These are phyloP conservation scores for Podospora bellae-mahoneyi DNA, from an alignment of 495 filamentous ascomycete species.

Conservation along the genomic window DNA sequence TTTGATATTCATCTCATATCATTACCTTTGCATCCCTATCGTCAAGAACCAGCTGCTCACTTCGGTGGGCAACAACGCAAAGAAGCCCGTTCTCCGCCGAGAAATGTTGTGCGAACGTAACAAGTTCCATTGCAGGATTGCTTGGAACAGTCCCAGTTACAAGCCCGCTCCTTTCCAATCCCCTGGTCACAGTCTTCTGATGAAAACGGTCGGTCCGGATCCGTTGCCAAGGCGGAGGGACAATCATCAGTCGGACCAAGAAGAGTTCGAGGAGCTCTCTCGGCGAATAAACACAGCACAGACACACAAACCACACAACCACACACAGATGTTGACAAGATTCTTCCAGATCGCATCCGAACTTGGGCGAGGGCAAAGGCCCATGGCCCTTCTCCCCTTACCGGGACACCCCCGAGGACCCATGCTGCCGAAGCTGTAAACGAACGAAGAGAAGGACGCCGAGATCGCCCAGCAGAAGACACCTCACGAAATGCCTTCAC, in stretches of 20 bases:
- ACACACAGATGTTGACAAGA: neutral
- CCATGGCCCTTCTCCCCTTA: conserved; percentile 10
- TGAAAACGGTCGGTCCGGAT: neutral
- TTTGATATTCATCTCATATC: too few relatives aligned
- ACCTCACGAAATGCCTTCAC: conserved; percentile 28
- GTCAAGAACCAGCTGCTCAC: too few relatives aligned
- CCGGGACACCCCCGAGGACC: too few relatives aligned
- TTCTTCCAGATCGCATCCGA: conserved; percentile 16
- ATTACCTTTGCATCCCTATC: too few relatives aligned
- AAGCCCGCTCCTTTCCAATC: neutral
- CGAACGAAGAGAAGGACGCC: neutral
- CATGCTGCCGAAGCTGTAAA: neutral
- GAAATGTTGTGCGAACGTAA: conserved; percentile 99
- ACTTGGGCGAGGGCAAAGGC: conserved; percentile 21
- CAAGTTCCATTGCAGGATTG: conserved; percentile 93
- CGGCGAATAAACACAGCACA: too few relatives aligned
- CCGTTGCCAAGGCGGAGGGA: too few relatives aligned
- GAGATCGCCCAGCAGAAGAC: neutral
- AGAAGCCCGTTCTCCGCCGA: conserved; percentile 72
- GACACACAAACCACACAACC: neutral
- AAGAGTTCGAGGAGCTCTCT: too few relatives aligned
- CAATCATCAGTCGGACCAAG: too few relatives aligned
- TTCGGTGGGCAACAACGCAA: too few relatives aligned
- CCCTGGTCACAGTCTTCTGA: neutral
- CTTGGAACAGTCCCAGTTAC: neutral